Evolutionary conservation across 2,329 filamentous ascomycete genomes (phyloP).

Genomic region (Colletotrichum sp.): DNA sequence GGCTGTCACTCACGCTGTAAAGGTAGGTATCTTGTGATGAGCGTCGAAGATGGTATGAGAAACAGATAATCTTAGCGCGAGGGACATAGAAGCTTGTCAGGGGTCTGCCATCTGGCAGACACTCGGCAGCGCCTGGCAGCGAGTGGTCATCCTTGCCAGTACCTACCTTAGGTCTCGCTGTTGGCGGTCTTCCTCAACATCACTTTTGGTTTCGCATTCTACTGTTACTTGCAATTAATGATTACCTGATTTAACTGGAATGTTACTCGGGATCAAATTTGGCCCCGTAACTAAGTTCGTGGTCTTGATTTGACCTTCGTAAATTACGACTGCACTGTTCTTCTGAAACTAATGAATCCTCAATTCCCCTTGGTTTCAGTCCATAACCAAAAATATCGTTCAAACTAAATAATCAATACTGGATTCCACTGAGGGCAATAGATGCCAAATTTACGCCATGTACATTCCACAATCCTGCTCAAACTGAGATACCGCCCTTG

Average conservation of each 20-base stretch:
- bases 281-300: neutral
- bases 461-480: neutral
- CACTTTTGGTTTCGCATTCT: neutral
- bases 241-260: neutral
- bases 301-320: neutral
- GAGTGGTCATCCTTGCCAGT: neutral
- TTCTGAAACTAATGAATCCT: neutral
- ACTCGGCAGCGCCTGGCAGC: rapidly evolving
- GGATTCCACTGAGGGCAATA: rapidly evolving
- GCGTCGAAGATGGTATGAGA: neutral
- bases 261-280: no score
- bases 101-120: neutral
- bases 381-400: neutral
- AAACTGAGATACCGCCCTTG: neutral
- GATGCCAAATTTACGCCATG: neutral
- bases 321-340: neutral
- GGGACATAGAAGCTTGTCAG: neutral
- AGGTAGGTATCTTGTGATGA: neutral
- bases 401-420: neutral
- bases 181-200: neutral
- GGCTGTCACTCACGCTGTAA: neutral
- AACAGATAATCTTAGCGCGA: neutral
- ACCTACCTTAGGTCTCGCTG: neutral
- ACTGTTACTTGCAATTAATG: neutral
- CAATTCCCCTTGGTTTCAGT: neutral